Conservation (phyloP, 2,329 filamentous ascomycete species). For the Clarireedia monteithiana region DNA sequence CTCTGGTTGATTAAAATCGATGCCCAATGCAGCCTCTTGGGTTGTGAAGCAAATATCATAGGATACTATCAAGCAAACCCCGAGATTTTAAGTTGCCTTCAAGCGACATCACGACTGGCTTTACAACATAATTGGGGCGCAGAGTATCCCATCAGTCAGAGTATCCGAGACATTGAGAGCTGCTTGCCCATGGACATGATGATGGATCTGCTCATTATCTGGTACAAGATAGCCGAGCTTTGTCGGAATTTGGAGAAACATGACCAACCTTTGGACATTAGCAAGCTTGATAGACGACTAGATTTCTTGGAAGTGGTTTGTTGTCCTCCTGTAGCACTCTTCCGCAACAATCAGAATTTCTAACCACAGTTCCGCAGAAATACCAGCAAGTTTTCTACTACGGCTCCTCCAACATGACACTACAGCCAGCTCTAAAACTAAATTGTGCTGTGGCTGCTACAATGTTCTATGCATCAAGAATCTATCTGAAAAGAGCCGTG, state of each 20-base stretch:
- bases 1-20: constrained; percentile 14
- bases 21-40: constrained; percentile 12
- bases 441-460: constrained; percentile 12
- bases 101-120: constrained; percentile 10
- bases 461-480: constrained; percentile 6
- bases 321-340: not conserved
- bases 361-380: not conserved
- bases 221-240: not conserved
- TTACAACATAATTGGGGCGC: constrained; percentile 12
- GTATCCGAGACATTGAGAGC: constrained; percentile 14
- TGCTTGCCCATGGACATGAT: constrained; percentile 13
- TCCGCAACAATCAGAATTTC: not conserved
- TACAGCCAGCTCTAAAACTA: constrained; percentile 12
- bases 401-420: constrained; percentile 11
- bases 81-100: not conserved
- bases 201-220: constrained; percentile 10
- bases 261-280: not conserved
- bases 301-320: not conserved
- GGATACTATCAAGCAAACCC: constrained; percentile 9
- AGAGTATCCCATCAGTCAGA: constrained; percentile 12
- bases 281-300: not conserved
- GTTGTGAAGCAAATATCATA: constrained; percentile 9
- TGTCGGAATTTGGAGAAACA: not conserved
- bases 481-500: constrained; percentile 2
- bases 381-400: constrained; percentile 8